Conservation (phyloP, 345 rosid species). For the Eucalyptus pauciflora region DNA sequence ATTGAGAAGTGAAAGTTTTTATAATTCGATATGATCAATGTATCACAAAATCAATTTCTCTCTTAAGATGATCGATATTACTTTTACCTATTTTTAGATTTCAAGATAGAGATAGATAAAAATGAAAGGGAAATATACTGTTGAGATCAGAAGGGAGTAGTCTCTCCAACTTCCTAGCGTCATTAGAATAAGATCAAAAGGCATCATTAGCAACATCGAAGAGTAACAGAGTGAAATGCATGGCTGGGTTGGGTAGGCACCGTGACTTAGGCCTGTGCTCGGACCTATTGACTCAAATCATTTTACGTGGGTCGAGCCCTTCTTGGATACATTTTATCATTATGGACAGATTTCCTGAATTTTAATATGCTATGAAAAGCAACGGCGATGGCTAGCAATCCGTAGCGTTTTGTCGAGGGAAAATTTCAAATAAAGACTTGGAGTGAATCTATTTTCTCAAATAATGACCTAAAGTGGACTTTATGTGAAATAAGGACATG, state of each 20-base stretch:
- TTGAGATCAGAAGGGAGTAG: rapidly evolving
- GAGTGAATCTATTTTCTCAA: too few relatives aligned
- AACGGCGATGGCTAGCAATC: neutral
- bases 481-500: too few relatives aligned
- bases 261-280: neutral
- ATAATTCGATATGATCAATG: neutral
- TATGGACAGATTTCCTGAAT: neutral
- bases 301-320: neutral
- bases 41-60: neutral
- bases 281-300: too few relatives aligned
- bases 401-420: neutral
- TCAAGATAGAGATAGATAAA: neutral
- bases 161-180: neutral
- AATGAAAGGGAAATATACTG: neutral
- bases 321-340: neutral
- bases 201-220: neutral
- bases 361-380: neutral
- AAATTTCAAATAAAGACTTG: too few relatives aligned
- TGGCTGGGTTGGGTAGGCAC: neutral
- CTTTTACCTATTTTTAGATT: neutral
- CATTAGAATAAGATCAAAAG: neutral
- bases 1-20: neutral
- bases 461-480: too few relatives aligned
- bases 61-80: neutral
- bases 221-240: neutral